Base-by-base conservation (phyloP, 257 asterid genomes). In the Galeopsis tetrahit region DNA sequence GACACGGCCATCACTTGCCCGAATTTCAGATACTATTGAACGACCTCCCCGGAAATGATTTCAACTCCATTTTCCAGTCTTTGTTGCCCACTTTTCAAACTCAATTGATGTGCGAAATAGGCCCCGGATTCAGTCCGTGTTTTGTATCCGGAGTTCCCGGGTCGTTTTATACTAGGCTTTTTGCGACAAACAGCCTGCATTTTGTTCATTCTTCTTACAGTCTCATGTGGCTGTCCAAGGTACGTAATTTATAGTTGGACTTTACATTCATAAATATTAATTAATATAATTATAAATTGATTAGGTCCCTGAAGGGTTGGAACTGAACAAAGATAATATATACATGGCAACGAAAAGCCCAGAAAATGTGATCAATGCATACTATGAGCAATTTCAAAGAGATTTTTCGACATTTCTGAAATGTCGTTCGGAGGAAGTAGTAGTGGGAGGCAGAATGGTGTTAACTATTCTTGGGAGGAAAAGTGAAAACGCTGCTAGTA, bases 201-300 rank as follows among this genome's bases (percentile, higher is more conserved):
- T 91, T 91, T 74, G 75, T 87, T 58, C 89, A 90, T 75, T 86
- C 96, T 21, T 85, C 90, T 60, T 90, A 82, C 67, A 85, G 93
- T 66, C 90, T 88, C 73, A 85, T 81, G 83, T 88, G 96, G 93
- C 82, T 86, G 2, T 88, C 93, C 69, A 77, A 76, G 81, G 91
- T 78, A 70, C 0, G 2, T 43, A 44, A 44, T 10, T n/a, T n/a
- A n/a, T n/a, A n/a, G 28, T 21, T 21, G 28, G 28, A 21, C 28
- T 21, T 21, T 21, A 21, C 1, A 21, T 21, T 21, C 28, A 21
- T 21, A 21, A 21, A 21, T 21, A 21, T 21, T 21, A 21, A 21
- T 21, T 21, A 21, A 21, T n/a, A n/a, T n/a, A n/a, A n/a, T n/a
- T n/a, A 11, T 46, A 3, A n/a, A n/a, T 48, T 48, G 3, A 10